Percentiles rank a stretch among this genome's conserved stretches.
phyloP scores from a whole-genome alignment of 495 filamentous ascomycete species.

The Patellaria atrata region DNA sequence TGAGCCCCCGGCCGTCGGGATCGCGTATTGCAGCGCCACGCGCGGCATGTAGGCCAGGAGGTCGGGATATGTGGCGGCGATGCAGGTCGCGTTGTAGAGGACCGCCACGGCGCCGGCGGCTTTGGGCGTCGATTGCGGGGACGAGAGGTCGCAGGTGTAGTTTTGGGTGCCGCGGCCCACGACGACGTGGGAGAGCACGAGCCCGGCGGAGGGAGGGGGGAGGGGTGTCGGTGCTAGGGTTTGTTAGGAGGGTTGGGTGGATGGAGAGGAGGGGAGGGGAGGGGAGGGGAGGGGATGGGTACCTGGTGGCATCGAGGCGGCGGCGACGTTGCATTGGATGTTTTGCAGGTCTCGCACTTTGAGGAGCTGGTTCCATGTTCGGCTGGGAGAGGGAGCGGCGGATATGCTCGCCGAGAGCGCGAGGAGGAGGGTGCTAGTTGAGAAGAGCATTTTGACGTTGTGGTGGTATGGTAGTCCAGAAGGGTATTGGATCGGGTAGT shows the following conservation, averaged over 20 bases:
- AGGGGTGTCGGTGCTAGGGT: conserved; percentile 31
- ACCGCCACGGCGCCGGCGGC: conserved; percentile 63
- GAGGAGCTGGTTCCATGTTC: neutral
- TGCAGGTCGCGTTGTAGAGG: conserved; percentile 79
- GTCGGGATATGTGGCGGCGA: conserved; percentile 50
- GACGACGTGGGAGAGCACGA: conserved; percentile 57
- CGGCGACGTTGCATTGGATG: neutral
- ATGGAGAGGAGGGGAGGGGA: neutral
- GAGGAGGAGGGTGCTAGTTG: conserved; percentile 12
- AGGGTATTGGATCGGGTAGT: too few species aligned
- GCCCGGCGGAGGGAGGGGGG: conserved; percentile 40
- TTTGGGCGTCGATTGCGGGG: conserved; percentile 39
- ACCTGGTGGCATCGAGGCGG: neutral
- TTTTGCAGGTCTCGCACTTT: conserved; percentile 1
- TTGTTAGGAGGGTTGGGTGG: neutral
- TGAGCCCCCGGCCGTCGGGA: conserved; percentile 23
- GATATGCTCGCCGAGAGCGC: conserved; percentile 13
- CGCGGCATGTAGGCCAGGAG: conserved; percentile 41
- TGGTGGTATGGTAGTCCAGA: conserved; percentile 1
- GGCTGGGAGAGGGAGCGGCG: conserved; percentile 16
- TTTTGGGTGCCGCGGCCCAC: conserved; percentile 84
- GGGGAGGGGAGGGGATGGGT: too few species aligned
- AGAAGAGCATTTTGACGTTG: conserved; percentile 16
- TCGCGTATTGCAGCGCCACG: conserved; percentile 40
- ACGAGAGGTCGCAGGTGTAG: conserved; percentile 63